These are phyloP conservation scores for Scutellaria baicalensis DNA, from an alignment of 257 asterid genomes.

Conservation along the genomic window DNA sequence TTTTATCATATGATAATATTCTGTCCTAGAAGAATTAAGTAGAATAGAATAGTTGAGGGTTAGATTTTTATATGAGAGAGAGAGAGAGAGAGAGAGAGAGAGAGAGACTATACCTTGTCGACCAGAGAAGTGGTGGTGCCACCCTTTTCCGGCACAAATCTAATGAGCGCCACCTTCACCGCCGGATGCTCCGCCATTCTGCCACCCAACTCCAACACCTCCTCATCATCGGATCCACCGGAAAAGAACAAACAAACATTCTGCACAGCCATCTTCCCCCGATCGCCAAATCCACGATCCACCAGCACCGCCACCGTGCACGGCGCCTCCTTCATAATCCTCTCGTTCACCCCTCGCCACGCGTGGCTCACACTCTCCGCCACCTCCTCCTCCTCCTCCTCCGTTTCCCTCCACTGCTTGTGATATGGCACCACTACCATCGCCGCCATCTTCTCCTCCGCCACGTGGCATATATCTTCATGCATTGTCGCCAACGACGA, in stretches of 20 bases:
- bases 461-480: constrained; percentile 39
- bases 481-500: constrained; percentile 39
- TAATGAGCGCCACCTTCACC: constrained; percentile 30
- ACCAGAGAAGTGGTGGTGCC: neutral
- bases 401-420: constrained; percentile 28
- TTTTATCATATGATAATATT: too few species aligned
- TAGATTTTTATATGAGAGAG: too few species aligned
- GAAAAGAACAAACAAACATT: constrained; percentile 38
- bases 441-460: constrained; percentile 24
- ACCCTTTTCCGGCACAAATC: constrained; percentile 17
- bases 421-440: constrained; percentile 34
- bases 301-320: constrained; percentile 37
- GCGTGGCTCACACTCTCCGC: constrained; percentile 23
- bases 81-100: too few species aligned
- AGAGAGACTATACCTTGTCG: constrained; percentile 8
- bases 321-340: constrained; percentile 28
- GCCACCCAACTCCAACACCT: constrained; percentile 37
- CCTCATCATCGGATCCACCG: constrained; percentile 53
- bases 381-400: constrained; percentile 18
- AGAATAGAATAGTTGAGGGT: too few species aligned
- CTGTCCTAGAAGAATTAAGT: too few species aligned
- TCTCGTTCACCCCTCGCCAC: constrained; percentile 32
- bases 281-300: constrained; percentile 32
- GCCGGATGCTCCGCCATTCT: constrained; percentile 52
- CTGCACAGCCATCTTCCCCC: constrained; percentile 2